phyloP scores from a whole-genome alignment of 352 stramenopile genomes.

The Phytophthora megakarya region DNA sequence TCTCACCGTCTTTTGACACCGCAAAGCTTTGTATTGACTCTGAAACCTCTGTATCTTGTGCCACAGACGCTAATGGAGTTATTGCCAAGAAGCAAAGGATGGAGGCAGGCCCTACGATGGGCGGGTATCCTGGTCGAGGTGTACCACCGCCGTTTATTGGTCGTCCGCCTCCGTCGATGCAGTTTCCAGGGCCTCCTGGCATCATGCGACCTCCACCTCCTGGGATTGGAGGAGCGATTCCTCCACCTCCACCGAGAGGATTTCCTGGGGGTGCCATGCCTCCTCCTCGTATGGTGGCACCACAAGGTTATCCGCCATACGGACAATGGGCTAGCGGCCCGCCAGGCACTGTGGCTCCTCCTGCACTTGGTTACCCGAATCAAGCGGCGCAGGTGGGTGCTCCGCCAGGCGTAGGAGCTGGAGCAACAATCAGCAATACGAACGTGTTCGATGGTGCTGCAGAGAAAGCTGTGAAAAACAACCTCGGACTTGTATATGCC shows the following conservation, averaged over 20 bases:
- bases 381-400: constrained; percentile 21
- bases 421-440: constrained; percentile 28
- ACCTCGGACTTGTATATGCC: constrained; percentile 56
- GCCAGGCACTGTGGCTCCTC: constrained; percentile 22
- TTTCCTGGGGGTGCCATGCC: constrained; percentile 48
- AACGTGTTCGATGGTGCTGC: constrained; percentile 39
- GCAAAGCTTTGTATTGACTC: too few species aligned
- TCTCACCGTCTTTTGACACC: constrained; percentile 9
- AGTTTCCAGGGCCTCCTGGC: constrained; percentile 45
- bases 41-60: constrained; percentile 18
- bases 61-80: constrained; percentile 23
- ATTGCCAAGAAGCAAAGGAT: constrained; percentile 54
- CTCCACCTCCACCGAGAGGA: constrained; percentile 35
- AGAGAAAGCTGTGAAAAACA: constrained; percentile 39
- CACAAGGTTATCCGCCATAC: constrained; percentile 32
- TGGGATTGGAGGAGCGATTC: constrained; percentile 34
- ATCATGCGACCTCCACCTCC: constrained; percentile 58
- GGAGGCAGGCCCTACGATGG: constrained; percentile 44
- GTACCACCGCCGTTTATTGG: constrained; percentile 56
- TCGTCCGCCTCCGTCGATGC: constrained; percentile 48
- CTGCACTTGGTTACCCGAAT: constrained; percentile 33
- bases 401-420: constrained; percentile 5
- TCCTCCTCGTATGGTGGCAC: constrained; percentile 35
- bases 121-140: constrained; percentile 48
- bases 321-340: constrained; percentile 28